Evolutionary conservation across 2,329 filamentous ascomycete genomes (phyloP).

Genomic region (Endoconidiophora polonica): DNA sequence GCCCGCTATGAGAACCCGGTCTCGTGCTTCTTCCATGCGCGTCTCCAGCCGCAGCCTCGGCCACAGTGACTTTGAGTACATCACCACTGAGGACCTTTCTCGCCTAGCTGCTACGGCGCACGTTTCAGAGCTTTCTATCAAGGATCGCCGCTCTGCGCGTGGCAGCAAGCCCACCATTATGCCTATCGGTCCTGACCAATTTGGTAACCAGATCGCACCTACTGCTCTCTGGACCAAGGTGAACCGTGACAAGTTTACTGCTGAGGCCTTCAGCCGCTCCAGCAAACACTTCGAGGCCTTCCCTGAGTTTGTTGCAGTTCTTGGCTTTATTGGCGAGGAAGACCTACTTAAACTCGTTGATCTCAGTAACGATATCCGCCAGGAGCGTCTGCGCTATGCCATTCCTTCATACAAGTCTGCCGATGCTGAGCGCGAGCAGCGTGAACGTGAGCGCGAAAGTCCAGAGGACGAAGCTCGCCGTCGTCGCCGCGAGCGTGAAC

Average conservation of each 20-base stretch:
- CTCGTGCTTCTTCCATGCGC: constrained; percentile 8
- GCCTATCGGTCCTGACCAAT: constrained; percentile 37
- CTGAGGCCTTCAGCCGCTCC: constrained; percentile 37
- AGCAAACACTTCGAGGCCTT: constrained; percentile 43
- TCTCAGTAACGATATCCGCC: constrained; percentile 7
- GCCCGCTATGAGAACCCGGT: constrained; percentile 2
- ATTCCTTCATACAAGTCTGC: constrained; percentile 1
- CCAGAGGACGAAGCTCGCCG: constrained; percentile 19
- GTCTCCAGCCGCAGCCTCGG: constrained; percentile 5
- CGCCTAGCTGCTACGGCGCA: neutral
- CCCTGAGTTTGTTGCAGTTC: constrained; percentile 41
- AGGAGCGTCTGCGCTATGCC: constrained; percentile 5
- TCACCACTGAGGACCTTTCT: constrained; percentile 7
- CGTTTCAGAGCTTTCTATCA: neutral
- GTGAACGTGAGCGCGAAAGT: constrained; percentile 15
- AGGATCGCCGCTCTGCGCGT: constrained; percentile 6
- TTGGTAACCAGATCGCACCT: constrained; percentile 37
- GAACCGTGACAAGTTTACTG: constrained; percentile 36
- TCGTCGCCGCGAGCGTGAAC: constrained; percentile 20
- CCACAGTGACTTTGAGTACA: constrained; percentile 7
- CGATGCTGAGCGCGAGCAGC: neutral
- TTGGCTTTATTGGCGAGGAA: constrained; percentile 35
- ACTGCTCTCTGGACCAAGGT: constrained; percentile 46
- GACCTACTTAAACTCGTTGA: constrained; percentile 24
- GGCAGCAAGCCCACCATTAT: constrained; percentile 12